These are phyloP conservation scores for Aspergillus proliferans DNA, from an alignment of 2,329 filamentous ascomycete genomes.

Conservation along the genomic window DNA sequence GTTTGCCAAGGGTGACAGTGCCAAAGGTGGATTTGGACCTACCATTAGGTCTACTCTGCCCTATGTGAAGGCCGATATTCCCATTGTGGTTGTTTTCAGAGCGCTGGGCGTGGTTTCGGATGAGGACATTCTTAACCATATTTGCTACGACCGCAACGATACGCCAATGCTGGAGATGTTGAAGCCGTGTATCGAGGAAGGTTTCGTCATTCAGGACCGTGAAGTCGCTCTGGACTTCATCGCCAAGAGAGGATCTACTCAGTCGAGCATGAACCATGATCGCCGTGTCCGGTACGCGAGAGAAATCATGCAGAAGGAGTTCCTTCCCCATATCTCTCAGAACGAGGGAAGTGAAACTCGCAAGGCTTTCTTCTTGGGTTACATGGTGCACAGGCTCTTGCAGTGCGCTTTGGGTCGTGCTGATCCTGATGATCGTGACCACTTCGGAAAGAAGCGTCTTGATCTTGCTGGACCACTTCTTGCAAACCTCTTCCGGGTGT, in stretches of 20 bases:
- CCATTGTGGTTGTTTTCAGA: conserved; percentile 91
- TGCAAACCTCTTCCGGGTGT: conserved; percentile 89
- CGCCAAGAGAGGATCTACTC: conserved; percentile 75
- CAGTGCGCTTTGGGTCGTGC: conserved; percentile 89
- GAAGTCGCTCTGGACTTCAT: conserved; percentile 94
- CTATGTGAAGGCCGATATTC: conserved; percentile 89
- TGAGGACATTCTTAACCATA: conserved; percentile 95
- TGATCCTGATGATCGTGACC: conserved; percentile 94
- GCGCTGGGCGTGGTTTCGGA: conserved; percentile 94
- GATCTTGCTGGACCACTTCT: conserved; percentile 91
- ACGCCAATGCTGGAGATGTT: conserved; percentile 97
- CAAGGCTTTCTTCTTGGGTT: conserved; percentile 96
- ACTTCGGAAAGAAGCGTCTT: conserved; percentile 97
- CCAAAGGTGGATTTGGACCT: conserved; percentile 74
- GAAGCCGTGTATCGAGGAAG: conserved; percentile 94
- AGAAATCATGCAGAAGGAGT: conserved; percentile 95
- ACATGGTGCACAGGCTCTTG: conserved; percentile 95
- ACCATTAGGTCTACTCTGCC: conserved; percentile 87
- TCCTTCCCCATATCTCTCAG: conserved; percentile 93
- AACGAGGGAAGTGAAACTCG: conserved; percentile 88
- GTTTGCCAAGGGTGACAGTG: conserved; percentile 73
- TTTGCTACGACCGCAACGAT: conserved; percentile 92
- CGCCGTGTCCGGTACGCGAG: conserved; percentile 87
- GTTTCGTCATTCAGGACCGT: conserved; percentile 90
- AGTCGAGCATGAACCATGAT: conserved; percentile 66